These are phyloP conservation scores for Kockovaella imperatae DNA, from an alignment of 768 basidiomycete species.

Conservation along the genomic window DNA sequence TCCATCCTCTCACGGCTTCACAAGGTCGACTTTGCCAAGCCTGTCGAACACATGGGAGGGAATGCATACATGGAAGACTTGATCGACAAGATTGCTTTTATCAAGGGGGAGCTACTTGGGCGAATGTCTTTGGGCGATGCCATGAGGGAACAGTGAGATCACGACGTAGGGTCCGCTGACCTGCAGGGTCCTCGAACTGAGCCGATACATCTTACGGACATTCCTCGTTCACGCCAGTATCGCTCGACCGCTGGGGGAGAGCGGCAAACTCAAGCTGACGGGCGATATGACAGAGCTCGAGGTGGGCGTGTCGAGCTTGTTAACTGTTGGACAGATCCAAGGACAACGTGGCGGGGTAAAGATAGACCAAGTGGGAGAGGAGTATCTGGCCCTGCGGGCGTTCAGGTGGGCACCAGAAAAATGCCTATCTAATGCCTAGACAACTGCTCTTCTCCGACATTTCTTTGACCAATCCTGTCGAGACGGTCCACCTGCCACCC, in stretches of 20 bases:
- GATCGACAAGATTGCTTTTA: slow-evolving; percentile 72
- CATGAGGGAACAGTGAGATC: slow-evolving; percentile 61
- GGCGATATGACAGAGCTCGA: slow-evolving; percentile 96
- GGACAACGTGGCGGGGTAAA: slow-evolving; percentile 55
- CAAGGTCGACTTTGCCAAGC: slow-evolving; percentile 69
- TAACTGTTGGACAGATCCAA: slow-evolving; percentile 46
- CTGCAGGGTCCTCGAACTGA: slow-evolving; percentile 47
- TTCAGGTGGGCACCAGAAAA: slow-evolving; percentile 59
- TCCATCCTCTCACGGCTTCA: slow-evolving; percentile 71
- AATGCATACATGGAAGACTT: slow-evolving; percentile 86
- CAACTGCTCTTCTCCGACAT: slow-evolving; percentile 80
- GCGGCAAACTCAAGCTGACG: slow-evolving; percentile 86
- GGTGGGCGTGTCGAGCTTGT: slow-evolving; percentile 77
- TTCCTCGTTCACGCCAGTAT: slow-evolving; percentile 94
- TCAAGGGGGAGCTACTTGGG: slow-evolving; percentile 67
- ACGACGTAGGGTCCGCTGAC: background rate
- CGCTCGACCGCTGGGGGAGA: slow-evolving; percentile 79
- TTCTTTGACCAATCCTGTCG: slow-evolving; percentile 57
- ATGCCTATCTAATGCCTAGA: slow-evolving; percentile 46
- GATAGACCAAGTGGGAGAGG: slow-evolving; percentile 71
- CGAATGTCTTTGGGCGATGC: slow-evolving; percentile 66
- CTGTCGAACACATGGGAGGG: slow-evolving; percentile 55
- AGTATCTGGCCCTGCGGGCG: slow-evolving; percentile 75
- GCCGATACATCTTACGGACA: slow-evolving; percentile 68
- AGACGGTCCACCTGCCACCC: slow-evolving; percentile 71